These are phyloP conservation scores for Byssochlamys sp. DNA, from an alignment of 2,329 filamentous ascomycete genomes.

Conservation along the genomic window DNA sequence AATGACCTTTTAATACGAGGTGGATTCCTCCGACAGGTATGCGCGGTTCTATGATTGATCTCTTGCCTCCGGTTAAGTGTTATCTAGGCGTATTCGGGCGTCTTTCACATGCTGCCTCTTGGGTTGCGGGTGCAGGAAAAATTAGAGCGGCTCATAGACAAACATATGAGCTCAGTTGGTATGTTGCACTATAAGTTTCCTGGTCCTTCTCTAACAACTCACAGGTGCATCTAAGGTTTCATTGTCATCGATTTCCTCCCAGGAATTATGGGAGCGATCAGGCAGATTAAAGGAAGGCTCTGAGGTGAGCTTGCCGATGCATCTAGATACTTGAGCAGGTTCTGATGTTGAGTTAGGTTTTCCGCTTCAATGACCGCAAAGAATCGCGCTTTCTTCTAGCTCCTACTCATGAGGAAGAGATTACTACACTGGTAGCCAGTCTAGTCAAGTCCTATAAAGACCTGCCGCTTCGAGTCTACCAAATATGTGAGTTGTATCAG, in stretches of 20 bases:
- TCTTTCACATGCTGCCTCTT: slow-evolving; percentile 85
- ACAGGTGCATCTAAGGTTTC: slow-evolving; percentile 69
- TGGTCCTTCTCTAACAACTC: slow-evolving; percentile 2
- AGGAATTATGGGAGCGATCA: slow-evolving; percentile 71
- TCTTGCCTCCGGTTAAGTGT: not conserved
- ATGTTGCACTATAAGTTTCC: slow-evolving; percentile 10
- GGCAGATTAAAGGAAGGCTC: slow-evolving; percentile 67
- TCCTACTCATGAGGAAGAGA: slow-evolving; percentile 94
- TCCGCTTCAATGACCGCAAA: slow-evolving; percentile 71
- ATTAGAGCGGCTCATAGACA: slow-evolving; percentile 73
- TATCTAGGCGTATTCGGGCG: slow-evolving; percentile 65
- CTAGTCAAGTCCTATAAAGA: slow-evolving; percentile 74
- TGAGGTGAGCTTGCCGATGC: slow-evolving; percentile 47
- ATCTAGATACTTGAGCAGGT: slow-evolving; percentile 7
- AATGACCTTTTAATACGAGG: slow-evolving; percentile 60
- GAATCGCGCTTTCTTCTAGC: slow-evolving; percentile 65
- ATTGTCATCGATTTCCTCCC: slow-evolving; percentile 74
- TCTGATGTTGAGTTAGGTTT: slow-evolving; percentile 49
- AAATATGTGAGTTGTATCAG: slow-evolving; percentile 55
- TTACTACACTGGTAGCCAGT: slow-evolving; percentile 67
- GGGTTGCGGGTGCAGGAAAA: slow-evolving; percentile 82
- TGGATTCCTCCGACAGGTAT: slow-evolving; percentile 63
- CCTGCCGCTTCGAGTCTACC: slow-evolving; percentile 77
- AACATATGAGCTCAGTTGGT: slow-evolving; percentile 73
- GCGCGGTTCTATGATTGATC: slow-evolving; percentile 9